Evolutionary conservation across 345 rosid species (phyloP).

Genomic region (Hypericum androsaemum): DNA sequence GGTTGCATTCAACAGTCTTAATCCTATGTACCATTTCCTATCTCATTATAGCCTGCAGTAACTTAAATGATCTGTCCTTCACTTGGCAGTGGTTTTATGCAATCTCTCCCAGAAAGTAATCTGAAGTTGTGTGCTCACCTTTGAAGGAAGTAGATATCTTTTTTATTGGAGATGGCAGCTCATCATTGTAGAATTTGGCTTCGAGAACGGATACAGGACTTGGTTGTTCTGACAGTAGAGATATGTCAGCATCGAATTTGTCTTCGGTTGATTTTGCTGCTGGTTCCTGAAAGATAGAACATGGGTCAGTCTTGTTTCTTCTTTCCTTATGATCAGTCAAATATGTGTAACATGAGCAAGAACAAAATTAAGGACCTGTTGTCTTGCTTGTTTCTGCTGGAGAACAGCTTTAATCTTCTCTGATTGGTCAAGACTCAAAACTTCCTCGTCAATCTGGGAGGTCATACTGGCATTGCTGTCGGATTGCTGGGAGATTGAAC

Average conservation of each 20-base stretch:
- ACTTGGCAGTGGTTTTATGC: too few relatives aligned
- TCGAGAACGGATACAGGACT: slow-evolving; percentile 95
- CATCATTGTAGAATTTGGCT: slow-evolving; percentile 59
- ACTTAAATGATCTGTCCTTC: too few relatives aligned
- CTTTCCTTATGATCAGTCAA: background rate
- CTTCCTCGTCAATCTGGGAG: slow-evolving; percentile 52
- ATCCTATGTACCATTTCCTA: too few relatives aligned
- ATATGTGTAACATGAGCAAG: slow-evolving; percentile 13
- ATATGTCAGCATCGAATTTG: slow-evolving; percentile 23
- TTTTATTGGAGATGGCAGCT: slow-evolving; percentile 74
- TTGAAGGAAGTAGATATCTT: slow-evolving; percentile 50
- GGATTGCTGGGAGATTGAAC: too few relatives aligned
- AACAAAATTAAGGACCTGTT: slow-evolving; percentile 27
- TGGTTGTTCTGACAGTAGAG: slow-evolving; percentile 59
- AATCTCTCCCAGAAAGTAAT: background rate
- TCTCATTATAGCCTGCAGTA: too few relatives aligned
- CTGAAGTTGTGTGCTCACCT: slow-evolving; percentile 34
- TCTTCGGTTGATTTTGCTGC: slow-evolving; percentile 27
- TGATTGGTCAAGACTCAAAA: slow-evolving; percentile 45
- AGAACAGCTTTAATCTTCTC: slow-evolving; percentile 20
- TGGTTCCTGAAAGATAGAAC: slow-evolving; percentile 42
- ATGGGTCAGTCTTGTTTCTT: slow-evolving; percentile 9
- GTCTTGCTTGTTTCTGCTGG: slow-evolving; percentile 28
- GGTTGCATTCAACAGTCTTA: too few relatives aligned
- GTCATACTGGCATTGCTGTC: slow-evolving; percentile 3